Base-by-base conservation (phyloP, 306 rosid genomes). In the Acmispon strigosus region DNA sequence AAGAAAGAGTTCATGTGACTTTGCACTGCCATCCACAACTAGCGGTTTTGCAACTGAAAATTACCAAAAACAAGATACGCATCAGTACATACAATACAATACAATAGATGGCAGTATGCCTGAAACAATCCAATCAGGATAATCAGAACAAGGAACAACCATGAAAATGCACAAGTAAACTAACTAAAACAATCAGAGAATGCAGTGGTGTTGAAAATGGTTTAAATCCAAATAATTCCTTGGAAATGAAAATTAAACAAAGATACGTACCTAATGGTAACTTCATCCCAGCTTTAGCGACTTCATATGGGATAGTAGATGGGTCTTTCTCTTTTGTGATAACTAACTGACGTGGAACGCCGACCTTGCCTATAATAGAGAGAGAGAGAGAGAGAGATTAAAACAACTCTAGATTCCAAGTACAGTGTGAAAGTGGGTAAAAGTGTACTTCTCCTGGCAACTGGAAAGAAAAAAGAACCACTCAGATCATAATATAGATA, bases 21-120 rank as follows among this genome's bases (percentile, higher is more conserved):
- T 84, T 58, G 83, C 85, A 70, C 71, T 84, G 54, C 77, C 85
- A 84, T 84, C 88, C 72, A 84, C 88, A 54, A 84, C 81, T 66
- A 84, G 73, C 4, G 88, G 88, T 71, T 84, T 84, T 15, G 79
- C 88, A 42, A 84, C 88, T 84, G 85, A 70, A 80, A 77, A 69
- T 41, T 63, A 44, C 15, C 16, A 56, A 15, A 32, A 29, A 6
- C 48, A 59, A 51, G 48, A 70, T 15, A 77, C n/a, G 43, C 24
- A 50, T 20, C 43, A 55, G 18, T 2, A 56, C 36, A 75, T 20
- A 24, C 27, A 19, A 60, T 29, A n/a, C n/a, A n/a, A n/a, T n/a
- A 32, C 8, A 2, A 34, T 44, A 62, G 67, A 70, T 20, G 61
- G 22, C 61, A 55, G 5, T 55, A 52, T 59, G 50, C 17, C n/a